Conservation (phyloP, 331 rosid species). For the Quercus lobata region DNA sequence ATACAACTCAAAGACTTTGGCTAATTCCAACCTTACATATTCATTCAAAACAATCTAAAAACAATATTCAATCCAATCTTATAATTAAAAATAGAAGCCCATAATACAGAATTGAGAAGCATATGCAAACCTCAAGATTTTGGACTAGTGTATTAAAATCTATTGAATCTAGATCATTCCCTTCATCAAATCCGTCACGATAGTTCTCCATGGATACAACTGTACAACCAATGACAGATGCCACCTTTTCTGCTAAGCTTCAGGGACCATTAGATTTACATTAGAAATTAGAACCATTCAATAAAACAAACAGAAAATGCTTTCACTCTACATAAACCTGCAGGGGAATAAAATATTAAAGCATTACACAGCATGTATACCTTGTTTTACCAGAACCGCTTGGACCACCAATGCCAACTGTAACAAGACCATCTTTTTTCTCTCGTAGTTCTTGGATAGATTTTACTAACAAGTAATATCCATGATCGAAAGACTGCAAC, state of each 20-base stretch:
- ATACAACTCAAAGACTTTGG: not conserved
- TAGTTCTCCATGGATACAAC: slow-evolving; percentile 95
- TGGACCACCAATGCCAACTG: slow-evolving; percentile 97
- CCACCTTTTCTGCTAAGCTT: slow-evolving; percentile 99
- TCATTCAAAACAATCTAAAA: not conserved
- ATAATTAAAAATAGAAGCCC: not conserved
- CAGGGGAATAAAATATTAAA: slow-evolving; percentile 1
- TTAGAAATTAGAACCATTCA: slow-evolving; percentile 24
- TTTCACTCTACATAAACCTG: slow-evolving; percentile 4
- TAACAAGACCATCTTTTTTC: slow-evolving; percentile 82
- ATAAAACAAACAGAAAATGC: slow-evolving; percentile 17
- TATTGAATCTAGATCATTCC: slow-evolving; percentile 68
- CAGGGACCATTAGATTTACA: slow-evolving; percentile 36
- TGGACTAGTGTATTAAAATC: slow-evolving; percentile 72
- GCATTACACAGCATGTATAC: slow-evolving; percentile 23
- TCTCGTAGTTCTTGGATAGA: slow-evolving; percentile 97
- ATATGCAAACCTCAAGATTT: slow-evolving; percentile 84
- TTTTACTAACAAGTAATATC: slow-evolving; percentile 88
- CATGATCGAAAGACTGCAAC: slow-evolving; percentile 96
- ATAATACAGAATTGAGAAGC: slow-evolving; percentile 9
- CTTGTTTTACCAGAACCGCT: slow-evolving; percentile 98
- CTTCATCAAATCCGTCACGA: slow-evolving; percentile 81
- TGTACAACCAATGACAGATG: slow-evolving; percentile 88
- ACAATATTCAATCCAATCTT: not conserved
- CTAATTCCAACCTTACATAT: not conserved